phyloP scores from a whole-genome alignment of 306 rosid species.

The Mimosa bimucronata region DNA sequence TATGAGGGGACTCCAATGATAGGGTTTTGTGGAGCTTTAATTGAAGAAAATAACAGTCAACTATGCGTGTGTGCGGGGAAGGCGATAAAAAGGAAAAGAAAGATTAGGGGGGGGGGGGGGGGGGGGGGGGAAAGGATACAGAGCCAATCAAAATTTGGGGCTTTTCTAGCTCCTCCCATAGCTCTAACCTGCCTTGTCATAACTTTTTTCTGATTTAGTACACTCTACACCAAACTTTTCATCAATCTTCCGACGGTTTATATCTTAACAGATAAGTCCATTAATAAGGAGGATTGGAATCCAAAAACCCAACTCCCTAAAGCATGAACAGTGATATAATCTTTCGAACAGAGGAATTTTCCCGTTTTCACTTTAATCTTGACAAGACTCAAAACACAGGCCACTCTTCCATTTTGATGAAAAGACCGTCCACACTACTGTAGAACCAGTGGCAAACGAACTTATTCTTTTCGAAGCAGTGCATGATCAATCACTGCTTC shows the following conservation, averaged over 20 bases:
- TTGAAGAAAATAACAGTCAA: slow-evolving; percentile 34
- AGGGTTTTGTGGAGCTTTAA: slow-evolving; percentile 26
- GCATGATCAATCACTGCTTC: background rate
- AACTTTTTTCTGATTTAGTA: slow-evolving; percentile 42
- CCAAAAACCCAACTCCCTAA: slow-evolving; percentile 40
- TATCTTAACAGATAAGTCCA: background rate
- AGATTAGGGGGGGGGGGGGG: no score
- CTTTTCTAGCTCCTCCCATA: slow-evolving; percentile 34
- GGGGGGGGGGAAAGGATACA: slow-evolving; percentile 35
- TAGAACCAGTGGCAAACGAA: slow-evolving; percentile 44
- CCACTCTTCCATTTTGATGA: slow-evolving; percentile 54
- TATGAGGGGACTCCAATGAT: slow-evolving; percentile 28
- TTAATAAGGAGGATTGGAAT: background rate
- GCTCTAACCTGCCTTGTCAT: slow-evolving; percentile 26
- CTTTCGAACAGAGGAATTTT: background rate
- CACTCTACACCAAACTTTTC: slow-evolving; percentile 19
- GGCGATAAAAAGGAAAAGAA: slow-evolving; percentile 34
- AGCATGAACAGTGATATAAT: slow-evolving; percentile 38
- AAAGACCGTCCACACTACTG: slow-evolving; percentile 63
- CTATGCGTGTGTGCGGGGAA: slow-evolving; percentile 5
- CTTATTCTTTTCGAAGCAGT: background rate
- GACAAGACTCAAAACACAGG: slow-evolving; percentile 63
- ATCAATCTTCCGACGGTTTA: background rate
- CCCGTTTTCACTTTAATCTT: slow-evolving; percentile 21
- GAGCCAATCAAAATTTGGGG: slow-evolving; percentile 46